Evolutionary conservation across 148 eudicot genomes (phyloP).

Genomic region (Chenopodium berlandieri): DNA sequence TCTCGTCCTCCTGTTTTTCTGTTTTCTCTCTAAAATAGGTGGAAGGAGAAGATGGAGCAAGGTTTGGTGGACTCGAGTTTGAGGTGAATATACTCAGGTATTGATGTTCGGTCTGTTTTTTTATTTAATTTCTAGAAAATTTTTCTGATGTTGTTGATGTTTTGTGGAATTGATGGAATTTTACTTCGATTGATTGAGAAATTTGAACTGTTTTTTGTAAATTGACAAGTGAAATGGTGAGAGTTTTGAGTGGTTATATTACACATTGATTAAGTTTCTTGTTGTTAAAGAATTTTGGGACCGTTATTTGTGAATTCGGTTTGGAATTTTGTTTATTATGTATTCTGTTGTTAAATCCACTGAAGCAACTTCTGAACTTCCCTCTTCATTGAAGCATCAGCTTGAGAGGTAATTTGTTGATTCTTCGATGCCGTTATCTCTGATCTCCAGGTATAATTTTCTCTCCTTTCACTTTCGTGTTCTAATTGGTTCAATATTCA

Average conservation of each 20-base stretch:
- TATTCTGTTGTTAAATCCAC: too few relatives aligned
- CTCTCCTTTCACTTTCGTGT: too few relatives aligned
- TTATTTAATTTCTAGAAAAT: neutral
- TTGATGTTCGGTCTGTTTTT: slow-evolving; percentile 19
- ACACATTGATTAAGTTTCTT: neutral
- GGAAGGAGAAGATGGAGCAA: neutral
- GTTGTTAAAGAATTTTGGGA: neutral
- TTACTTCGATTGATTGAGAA: neutral
- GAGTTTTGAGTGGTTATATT: neutral
- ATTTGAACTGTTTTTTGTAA: neutral
- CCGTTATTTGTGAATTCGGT: too few relatives aligned
- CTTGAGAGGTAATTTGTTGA: too few relatives aligned
- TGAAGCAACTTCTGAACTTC: too few relatives aligned
- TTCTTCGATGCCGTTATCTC: too few relatives aligned
- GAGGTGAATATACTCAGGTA: neutral
- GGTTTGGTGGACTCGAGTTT: slow-evolving; percentile 12
- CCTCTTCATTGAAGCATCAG: too few relatives aligned
- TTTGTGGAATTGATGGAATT: neutral
- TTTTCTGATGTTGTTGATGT: slow-evolving; percentile 6
- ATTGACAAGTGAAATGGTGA: neutral
- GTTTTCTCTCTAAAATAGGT: slow-evolving; percentile 13
- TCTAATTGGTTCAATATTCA: too few relatives aligned
- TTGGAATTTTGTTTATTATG: too few relatives aligned
- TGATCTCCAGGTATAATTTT: too few relatives aligned
- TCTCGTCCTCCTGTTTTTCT: neutral